Percentiles rank a stretch among this genome's conserved stretches.
phyloP scores from a whole-genome alignment of 148 eudicot species.

The Persicaria maculosa region DNA sequence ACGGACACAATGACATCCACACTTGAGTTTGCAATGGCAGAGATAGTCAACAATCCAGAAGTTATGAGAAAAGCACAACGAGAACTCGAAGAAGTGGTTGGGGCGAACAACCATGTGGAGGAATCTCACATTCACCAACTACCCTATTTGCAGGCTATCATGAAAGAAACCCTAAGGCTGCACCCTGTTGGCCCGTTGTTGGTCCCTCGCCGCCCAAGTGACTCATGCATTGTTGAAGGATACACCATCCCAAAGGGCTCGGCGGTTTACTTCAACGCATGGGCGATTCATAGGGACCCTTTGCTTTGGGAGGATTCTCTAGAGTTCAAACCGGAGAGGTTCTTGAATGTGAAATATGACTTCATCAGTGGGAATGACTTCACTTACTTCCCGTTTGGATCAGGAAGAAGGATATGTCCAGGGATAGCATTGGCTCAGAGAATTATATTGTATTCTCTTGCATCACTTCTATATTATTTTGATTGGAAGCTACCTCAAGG shows the following conservation, averaged over 20 bases:
- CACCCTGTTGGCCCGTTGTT: constrained; percentile 41
- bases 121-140: constrained; percentile 48
- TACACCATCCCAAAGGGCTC: constrained; percentile 50
- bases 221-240: constrained; percentile 32
- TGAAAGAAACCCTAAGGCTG: constrained; percentile 44
- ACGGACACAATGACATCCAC: constrained; percentile 54
- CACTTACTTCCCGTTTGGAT: constrained; percentile 58
- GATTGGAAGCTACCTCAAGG: not conserved
- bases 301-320: constrained; percentile 41
- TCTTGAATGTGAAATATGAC: constrained; percentile 38
- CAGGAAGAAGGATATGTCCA: constrained; percentile 65
- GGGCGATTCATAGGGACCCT: constrained; percentile 66
- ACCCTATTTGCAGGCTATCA: constrained; percentile 36
- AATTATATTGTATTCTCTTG: constrained; percentile 29
- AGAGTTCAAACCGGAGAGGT: constrained; percentile 56
- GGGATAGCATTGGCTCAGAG: constrained; percentile 53
- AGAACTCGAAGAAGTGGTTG: constrained; percentile 42
- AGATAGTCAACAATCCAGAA: constrained; percentile 48
- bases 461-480: not conserved
- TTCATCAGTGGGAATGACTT: constrained; percentile 40
- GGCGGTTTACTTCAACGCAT: constrained; percentile 42
- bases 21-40: constrained; percentile 48
- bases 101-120: constrained; percentile 37
- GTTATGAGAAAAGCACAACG: constrained; percentile 36
- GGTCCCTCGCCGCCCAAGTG: constrained; percentile 46